phyloP scores from a whole-genome alignment of 441 rosid species.

The Sinapis alba region DNA sequence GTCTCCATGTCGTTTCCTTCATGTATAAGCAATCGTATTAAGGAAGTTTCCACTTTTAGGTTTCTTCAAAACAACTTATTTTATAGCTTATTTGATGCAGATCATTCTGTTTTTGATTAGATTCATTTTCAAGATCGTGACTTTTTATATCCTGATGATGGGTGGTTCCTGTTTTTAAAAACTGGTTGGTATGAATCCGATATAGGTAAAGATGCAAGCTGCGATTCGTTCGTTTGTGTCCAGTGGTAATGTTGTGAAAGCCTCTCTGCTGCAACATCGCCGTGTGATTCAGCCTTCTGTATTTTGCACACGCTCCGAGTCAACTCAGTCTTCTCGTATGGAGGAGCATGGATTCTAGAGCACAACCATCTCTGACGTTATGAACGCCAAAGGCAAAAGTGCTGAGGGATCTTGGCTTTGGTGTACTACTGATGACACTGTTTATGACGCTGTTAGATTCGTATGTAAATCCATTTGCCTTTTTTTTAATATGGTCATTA shows the following conservation, averaged over 20 bases:
- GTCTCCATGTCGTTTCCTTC: not conserved
- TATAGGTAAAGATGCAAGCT: constrained; percentile 63
- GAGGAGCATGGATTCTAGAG: constrained; percentile 94
- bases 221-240: constrained; percentile 49
- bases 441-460: constrained; percentile 90
- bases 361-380: constrained; percentile 73
- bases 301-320: constrained; percentile 61
- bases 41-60: not conserved
- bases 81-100: not conserved
- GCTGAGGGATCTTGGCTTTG: constrained; percentile 99
- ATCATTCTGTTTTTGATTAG: constrained; percentile 6
- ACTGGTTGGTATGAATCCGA: not conserved
- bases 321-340: constrained; percentile 62
- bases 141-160: not conserved
- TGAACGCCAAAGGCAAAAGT: constrained; percentile 76
- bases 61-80: not conserved
- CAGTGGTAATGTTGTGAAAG: constrained; percentile 58
- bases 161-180: not conserved
- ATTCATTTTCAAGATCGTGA: not conserved
- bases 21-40: not conserved
- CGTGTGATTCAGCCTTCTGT: constrained; percentile 60
- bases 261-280: constrained; percentile 55
- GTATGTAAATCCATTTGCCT: constrained; percentile 42
- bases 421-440: constrained; percentile 89
- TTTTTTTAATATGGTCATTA: not conserved